phyloP scores from a whole-genome alignment of 495 filamentous ascomycete species.

The Niebla homalea region DNA sequence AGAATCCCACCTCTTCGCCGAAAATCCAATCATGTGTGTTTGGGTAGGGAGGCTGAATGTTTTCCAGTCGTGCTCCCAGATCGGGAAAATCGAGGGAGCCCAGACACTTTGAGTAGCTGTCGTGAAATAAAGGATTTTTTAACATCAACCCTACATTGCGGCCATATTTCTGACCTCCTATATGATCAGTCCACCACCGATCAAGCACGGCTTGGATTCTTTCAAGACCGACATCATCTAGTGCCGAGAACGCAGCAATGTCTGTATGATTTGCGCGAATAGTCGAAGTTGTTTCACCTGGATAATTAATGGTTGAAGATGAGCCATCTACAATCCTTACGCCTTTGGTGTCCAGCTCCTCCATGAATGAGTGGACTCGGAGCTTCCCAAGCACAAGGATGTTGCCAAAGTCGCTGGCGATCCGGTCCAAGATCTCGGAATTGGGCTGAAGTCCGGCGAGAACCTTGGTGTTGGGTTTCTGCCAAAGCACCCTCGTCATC shows the following conservation, averaged over 20 bases:
- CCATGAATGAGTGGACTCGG: slow-evolving; percentile 7
- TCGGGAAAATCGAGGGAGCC: slow-evolving; percentile 4
- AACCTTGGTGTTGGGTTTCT: slow-evolving; percentile 3
- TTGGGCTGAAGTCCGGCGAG: background rate
- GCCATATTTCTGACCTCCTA: too few relatives aligned
- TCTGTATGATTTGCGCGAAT: slow-evolving; percentile 28
- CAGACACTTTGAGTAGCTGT: slow-evolving; percentile 1
- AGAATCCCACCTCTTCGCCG: background rate
- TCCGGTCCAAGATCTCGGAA: slow-evolving; percentile 10
- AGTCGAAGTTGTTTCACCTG: slow-evolving; percentile 4
- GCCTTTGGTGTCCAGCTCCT: slow-evolving; percentile 5
- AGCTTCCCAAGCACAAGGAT: background rate
- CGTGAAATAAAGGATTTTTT: too few relatives aligned
- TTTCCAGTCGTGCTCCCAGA: slow-evolving; percentile 2
- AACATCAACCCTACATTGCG: too few relatives aligned
- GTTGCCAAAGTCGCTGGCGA: slow-evolving; percentile 3
- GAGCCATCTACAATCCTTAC: slow-evolving; percentile 1
- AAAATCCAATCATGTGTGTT: slow-evolving; percentile 4
- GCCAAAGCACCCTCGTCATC: background rate
- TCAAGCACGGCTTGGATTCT: slow-evolving; percentile 13
- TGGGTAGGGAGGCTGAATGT: background rate
- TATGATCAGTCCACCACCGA: too few relatives aligned
- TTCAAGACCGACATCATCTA: slow-evolving; percentile 24
- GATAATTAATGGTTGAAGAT: slow-evolving; percentile 2
- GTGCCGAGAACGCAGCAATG: slow-evolving; percentile 26